phyloP scores from a whole-genome alignment of 306 rosid genomes.

The Vigna mungo region DNA sequence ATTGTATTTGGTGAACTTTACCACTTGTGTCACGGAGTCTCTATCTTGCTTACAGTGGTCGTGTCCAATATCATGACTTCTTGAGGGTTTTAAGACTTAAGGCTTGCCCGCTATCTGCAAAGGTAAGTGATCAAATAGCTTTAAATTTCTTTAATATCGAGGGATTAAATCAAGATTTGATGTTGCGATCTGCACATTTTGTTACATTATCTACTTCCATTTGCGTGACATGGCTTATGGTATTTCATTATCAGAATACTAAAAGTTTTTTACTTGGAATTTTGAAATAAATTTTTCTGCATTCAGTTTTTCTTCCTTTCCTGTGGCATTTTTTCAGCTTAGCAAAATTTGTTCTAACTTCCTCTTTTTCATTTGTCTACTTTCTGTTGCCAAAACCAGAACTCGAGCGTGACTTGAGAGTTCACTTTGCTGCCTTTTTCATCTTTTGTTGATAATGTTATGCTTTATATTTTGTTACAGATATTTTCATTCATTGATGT shows the following conservation, averaged over 20 bases:
- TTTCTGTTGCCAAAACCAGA: conserved; percentile 29
- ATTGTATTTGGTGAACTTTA: conserved; percentile 20
- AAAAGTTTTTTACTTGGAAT: conserved; percentile 26
- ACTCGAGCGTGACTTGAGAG: not conserved
- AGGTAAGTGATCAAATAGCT: conserved; percentile 63
- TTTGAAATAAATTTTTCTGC: conserved; percentile 14
- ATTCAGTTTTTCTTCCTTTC: conserved; percentile 17
- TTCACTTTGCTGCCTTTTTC: conserved; percentile 21
- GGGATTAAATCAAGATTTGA: conserved; percentile 24
- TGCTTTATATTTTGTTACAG: conserved; percentile 51
- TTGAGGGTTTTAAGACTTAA: conserved; percentile 72
- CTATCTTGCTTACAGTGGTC: conserved; percentile 68
- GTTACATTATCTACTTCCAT: not conserved
- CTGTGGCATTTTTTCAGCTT: conserved; percentile 8
- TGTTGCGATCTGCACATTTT: conserved; percentile 9
- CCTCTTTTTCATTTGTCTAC: not conserved
- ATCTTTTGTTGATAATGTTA: too few relatives aligned
- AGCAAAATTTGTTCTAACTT: conserved; percentile 12
- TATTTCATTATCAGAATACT: conserved; percentile 14
- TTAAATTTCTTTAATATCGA: conserved; percentile 8
- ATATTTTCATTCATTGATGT: conserved; percentile 77
- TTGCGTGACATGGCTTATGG: conserved; percentile 6
- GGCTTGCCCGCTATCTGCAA: conserved; percentile 68
- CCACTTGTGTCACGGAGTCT: conserved; percentile 10
- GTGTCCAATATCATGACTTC: conserved; percentile 74